Evolutionary conservation across 192 early-diverging fungal species (phyloP).

Genomic region (Umbelopsis sp.): DNA sequence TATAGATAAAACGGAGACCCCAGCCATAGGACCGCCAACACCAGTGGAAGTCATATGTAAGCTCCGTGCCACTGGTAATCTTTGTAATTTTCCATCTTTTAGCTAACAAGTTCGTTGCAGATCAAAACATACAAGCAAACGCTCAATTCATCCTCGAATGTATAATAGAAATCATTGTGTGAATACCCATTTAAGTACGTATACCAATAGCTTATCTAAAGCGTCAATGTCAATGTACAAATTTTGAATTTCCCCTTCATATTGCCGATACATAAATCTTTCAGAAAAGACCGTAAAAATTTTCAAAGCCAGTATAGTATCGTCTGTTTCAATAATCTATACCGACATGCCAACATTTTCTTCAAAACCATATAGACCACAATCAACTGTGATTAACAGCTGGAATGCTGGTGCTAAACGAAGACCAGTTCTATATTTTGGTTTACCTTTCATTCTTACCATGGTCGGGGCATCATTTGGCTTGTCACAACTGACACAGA

Average conservation of each 20-base stretch:
- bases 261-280: no score
- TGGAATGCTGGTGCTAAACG: conserved; percentile 21
- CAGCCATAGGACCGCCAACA: conserved; percentile 19
- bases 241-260: neutral
- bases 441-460: conserved; percentile 68
- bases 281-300: no score
- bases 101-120: neutral
- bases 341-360: conserved; percentile 36
- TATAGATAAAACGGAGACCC: conserved; percentile 10
- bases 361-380: conserved; percentile 30
- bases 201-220: neutral
- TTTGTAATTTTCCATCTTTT: neutral
- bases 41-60: neutral
- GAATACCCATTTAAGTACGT: neutral
- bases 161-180: conserved; percentile 2
- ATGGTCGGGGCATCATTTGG: conserved; percentile 74
- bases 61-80: neutral
- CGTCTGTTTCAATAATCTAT: neutral
- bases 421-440: conserved; percentile 68
- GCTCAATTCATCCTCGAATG: neutral
- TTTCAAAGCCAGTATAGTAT: no score
- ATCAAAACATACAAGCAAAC: neutral
- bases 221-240: neutral
- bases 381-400: conserved; percentile 1
- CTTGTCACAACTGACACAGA: conserved; percentile 71